Conservation (phyloP, 805 yeast genomes). For the Alloascoidea africana region DNA sequence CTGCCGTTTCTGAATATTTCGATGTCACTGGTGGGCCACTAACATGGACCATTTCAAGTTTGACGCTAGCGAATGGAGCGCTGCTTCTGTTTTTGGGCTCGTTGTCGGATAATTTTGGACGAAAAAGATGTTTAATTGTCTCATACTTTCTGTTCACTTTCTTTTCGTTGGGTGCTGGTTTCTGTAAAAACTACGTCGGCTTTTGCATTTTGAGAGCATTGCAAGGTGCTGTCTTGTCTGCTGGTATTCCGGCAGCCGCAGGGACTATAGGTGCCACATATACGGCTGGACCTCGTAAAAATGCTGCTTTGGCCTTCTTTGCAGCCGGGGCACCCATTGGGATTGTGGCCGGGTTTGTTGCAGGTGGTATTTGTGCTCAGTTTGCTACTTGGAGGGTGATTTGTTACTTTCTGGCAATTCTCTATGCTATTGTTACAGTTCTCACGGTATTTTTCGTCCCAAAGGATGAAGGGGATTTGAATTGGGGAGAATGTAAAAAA, state of each 20-base stretch:
- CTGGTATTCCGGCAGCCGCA: slow-evolving; percentile 31
- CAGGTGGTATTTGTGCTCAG: slow-evolving; percentile 28
- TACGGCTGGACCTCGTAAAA: slow-evolving; percentile 23
- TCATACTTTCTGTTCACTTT: slow-evolving; percentile 20
- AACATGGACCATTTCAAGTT: slow-evolving; percentile 28
- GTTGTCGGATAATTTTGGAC: slow-evolving; percentile 32
- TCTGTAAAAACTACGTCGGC: slow-evolving; percentile 14
- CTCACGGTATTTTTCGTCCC: slow-evolving; percentile 20
- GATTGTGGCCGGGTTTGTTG: slow-evolving; percentile 24
- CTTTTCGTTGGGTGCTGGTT: slow-evolving; percentile 19
- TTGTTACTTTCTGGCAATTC: slow-evolving; percentile 25
- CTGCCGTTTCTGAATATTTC: slow-evolving; percentile 20
- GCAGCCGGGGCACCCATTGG: slow-evolving; percentile 34
- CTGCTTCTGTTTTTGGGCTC: slow-evolving; percentile 28
- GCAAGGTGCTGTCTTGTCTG: slow-evolving; percentile 27
- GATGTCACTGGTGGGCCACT: slow-evolving; percentile 23
- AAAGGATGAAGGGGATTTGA: slow-evolving; percentile 14
- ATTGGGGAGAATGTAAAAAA: slow-evolving; percentile 13
- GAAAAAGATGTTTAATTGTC: slow-evolving; percentile 22
- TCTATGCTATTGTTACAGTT: slow-evolving; percentile 16
- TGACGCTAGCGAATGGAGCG: slow-evolving; percentile 27
- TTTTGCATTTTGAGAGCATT: slow-evolving; percentile 27
- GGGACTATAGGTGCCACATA: slow-evolving; percentile 29
- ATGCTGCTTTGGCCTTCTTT: slow-evolving; percentile 26
- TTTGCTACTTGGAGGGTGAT: slow-evolving; percentile 26